Percentiles rank a stretch among this genome's conserved stretches.
phyloP scores from a whole-genome alignment of 176 grass and related monocot genomes.

The Rhynchospora tenuis region DNA sequence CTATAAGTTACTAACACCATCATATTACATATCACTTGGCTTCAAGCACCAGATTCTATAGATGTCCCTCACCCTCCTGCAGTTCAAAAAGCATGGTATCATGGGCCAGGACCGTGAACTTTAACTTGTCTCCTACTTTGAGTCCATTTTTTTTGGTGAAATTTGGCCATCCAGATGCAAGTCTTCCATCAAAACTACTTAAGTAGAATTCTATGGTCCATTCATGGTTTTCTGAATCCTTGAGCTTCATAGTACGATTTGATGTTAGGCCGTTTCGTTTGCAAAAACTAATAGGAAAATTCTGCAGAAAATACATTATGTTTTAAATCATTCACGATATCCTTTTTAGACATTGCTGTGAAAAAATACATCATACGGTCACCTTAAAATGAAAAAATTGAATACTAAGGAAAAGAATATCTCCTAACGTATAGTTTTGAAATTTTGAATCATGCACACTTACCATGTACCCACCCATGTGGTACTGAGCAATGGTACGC shows the following conservation, averaged over 20 bases:
- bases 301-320: neutral
- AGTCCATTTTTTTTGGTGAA: neutral
- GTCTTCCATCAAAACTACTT: too few relatives aligned
- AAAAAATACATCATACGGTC: too few relatives aligned
- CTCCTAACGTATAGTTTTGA: too few relatives aligned
- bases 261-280: neutral
- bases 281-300: neutral
- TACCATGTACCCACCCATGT: neutral
- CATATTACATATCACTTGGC: too few relatives aligned
- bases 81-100: neutral
- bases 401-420: too few relatives aligned
- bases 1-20: too few relatives aligned
- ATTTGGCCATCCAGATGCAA: neutral
- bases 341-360: too few relatives aligned
- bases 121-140: constrained; percentile 18
- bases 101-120: neutral
- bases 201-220: neutral
- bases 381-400: too few relatives aligned
- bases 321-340: too few relatives aligned
- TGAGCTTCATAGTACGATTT: neutral
- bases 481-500: neutral
- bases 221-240: neutral
- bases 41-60: too few relatives aligned
- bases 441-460: neutral
- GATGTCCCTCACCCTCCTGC: neutral